Evolutionary conservation across 2,329 filamentous ascomycete genomes (phyloP).

Genomic region (Botrytis galanthina): DNA sequence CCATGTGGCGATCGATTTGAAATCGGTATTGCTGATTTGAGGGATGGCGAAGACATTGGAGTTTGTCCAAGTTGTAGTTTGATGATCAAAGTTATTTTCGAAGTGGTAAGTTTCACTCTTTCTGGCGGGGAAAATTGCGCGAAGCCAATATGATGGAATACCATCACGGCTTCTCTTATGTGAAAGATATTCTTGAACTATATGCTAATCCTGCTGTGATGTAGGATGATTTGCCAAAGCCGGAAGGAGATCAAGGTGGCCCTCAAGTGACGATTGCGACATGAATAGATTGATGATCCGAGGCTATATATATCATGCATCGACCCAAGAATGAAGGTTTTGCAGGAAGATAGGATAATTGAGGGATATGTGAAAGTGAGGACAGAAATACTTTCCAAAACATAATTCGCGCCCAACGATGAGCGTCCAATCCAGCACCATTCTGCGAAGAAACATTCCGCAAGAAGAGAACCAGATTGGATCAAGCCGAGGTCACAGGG

Average conservation of each 20-base stretch:
- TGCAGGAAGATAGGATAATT: neutral
- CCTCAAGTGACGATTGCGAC: slow-evolving; percentile 26
- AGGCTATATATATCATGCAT: neutral
- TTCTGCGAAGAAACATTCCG: slow-evolving; percentile 12
- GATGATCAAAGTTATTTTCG: slow-evolving; percentile 94
- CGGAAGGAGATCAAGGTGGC: slow-evolving; percentile 25
- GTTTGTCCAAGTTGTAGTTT: slow-evolving; percentile 96
- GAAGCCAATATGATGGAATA: neutral
- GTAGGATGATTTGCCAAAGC: slow-evolving; percentile 52
- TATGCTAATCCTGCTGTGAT: slow-evolving; percentile 20
- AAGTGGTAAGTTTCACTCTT: slow-evolving; percentile 57
- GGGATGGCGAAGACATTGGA: slow-evolving; percentile 89
- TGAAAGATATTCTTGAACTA: neutral
- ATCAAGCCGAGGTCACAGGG: neutral
- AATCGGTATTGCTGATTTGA: slow-evolving; percentile 78
- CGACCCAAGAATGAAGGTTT: neutral
- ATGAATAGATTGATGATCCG: slow-evolving; percentile 3
- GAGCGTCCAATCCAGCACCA: neutral
- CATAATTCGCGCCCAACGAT: neutral
- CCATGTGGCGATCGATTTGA: slow-evolving; percentile 97
- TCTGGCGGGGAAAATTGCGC: too few relatives aligned
- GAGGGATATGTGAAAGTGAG: neutral
- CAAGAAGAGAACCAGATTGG: neutral
- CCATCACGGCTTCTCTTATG: neutral
- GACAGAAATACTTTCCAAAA: neutral